Conservation (phyloP, 2,329 filamentous ascomycete species). For the Zopfia rhizophila region DNA sequence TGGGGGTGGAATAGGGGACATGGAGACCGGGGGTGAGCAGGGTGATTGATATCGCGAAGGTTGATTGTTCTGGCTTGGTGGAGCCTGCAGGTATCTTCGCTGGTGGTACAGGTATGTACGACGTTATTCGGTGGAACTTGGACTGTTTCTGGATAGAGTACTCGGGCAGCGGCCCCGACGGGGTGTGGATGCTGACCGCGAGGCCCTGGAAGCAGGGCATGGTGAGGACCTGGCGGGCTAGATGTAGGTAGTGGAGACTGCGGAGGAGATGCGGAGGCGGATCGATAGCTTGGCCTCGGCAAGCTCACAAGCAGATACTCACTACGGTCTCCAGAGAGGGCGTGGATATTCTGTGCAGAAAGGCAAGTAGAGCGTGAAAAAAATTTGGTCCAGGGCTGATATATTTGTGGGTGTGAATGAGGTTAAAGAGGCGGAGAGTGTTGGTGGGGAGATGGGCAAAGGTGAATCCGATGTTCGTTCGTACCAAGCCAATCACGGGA, state of each 20-base stretch:
- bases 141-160: conserved; percentile 96
- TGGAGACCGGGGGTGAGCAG: conserved; percentile 87
- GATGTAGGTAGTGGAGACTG: conserved; percentile 26
- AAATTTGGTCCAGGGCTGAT: conserved; percentile 22
- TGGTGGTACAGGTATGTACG: conserved; percentile 95
- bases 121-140: conserved; percentile 89
- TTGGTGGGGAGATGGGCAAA: conserved; percentile 13
- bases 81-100: conserved; percentile 76
- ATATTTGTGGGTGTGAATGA: conserved; percentile 21
- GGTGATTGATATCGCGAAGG: conserved; percentile 98
- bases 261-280: conserved; percentile 26
- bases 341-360: no score
- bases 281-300: conserved; percentile 33
- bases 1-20: conserved; percentile 92
- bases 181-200: conserved; percentile 93
- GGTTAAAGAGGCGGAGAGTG: conserved; percentile 12
- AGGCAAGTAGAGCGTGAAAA: conserved; percentile 19
- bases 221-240: conserved; percentile 23
- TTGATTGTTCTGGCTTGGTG: conserved; percentile 87
- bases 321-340: conserved; percentile 17
- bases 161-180: conserved; percentile 83
- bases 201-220: conserved; percentile 99
- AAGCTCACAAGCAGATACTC: conserved; percentile 21
- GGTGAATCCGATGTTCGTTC: conserved; percentile 13
- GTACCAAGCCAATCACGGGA: conserved; percentile 28